Evolutionary conservation across 169 alveolate genomes (phyloP).

Genomic region (Plasmodium vinckei): DNA sequence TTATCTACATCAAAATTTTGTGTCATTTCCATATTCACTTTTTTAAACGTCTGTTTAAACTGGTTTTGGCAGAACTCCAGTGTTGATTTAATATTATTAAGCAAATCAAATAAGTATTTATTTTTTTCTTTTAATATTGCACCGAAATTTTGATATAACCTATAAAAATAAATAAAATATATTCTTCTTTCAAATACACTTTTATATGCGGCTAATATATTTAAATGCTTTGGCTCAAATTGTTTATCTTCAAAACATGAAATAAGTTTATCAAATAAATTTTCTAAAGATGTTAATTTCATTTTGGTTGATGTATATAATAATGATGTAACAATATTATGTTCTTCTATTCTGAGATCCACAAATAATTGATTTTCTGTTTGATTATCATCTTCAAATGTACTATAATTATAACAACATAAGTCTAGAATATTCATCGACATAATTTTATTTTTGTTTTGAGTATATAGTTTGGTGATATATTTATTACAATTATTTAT

Average conservation of each 20-base stretch:
- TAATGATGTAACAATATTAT: conserved; percentile 50
- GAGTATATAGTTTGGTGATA: conserved; percentile 11
- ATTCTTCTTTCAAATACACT: conserved; percentile 42
- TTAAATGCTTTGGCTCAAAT: conserved; percentile 18
- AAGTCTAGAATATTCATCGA: conserved; percentile 1
- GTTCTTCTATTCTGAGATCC: conserved; percentile 62
- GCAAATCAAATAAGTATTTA: conserved; percentile 40
- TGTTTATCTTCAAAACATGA: conserved; percentile 21
- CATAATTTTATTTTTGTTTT: conserved; percentile 9
- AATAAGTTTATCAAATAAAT: conserved; percentile 32
- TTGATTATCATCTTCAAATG: neutral
- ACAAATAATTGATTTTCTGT: conserved; percentile 2
- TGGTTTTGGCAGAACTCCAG: conserved; percentile 23
- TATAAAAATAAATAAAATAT: conserved; percentile 45
- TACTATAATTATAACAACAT: conserved; percentile 5
- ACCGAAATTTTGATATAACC: conserved; percentile 52
- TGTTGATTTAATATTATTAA: conserved; percentile 48
- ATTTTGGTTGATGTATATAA: conserved; percentile 46
- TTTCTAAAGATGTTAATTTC: conserved; percentile 32
- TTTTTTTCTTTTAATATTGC: conserved; percentile 26
- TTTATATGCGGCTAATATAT: conserved; percentile 22
- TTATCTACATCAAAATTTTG: neutral
- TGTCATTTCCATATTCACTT: neutral
- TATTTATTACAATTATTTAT: conserved; percentile 26
- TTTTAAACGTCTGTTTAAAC: neutral